Evolutionary conservation across 192 early-diverging fungal genomes (phyloP).

Genomic region (Lobosporangium transversale): DNA sequence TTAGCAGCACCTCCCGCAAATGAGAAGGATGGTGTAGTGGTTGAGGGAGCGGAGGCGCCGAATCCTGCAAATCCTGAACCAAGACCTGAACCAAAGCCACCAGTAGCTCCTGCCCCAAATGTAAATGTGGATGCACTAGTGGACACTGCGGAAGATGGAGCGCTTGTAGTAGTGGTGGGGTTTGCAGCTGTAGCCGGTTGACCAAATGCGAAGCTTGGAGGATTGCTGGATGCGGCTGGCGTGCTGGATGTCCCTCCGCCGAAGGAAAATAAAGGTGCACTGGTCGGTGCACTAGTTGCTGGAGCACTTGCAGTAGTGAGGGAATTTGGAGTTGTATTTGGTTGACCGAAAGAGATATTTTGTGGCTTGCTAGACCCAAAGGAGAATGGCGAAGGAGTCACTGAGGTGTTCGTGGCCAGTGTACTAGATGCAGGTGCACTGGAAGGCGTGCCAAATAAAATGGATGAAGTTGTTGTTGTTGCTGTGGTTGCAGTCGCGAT

Average conservation of each 20-base stretch:
- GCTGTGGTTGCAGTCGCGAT: neutral
- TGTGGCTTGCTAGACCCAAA: constrained; percentile 7
- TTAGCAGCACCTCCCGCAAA: too few relatives aligned
- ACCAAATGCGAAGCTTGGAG: neutral
- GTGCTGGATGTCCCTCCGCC: neutral
- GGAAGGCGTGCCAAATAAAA: constrained; percentile 1
- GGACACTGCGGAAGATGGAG: too few relatives aligned
- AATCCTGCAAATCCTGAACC: constrained; percentile 11
- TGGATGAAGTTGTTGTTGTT: neutral
- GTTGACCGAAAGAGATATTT: neutral
- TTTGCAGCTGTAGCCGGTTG: neutral
- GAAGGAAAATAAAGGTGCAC: constrained; percentile 4
- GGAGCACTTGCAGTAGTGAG: neutral
- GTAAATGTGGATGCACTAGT: neutral
- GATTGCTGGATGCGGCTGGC: neutral
- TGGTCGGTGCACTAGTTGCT: neutral
- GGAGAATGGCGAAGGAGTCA: constrained; percentile 5
- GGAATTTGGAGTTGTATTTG: neutral
- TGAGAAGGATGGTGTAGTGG: neutral
- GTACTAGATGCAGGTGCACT: neutral
- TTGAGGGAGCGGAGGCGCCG: neutral
- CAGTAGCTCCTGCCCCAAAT: constrained; percentile 5
- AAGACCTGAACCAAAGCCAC: neutral
- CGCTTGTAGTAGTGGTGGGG: neutral
- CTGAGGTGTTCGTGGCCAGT: neutral